Evolutionary conservation across 768 basidiomycete species (phyloP), one percentile per base, ranked within the genome.

Genomic region (Russula vinacea): DNA sequence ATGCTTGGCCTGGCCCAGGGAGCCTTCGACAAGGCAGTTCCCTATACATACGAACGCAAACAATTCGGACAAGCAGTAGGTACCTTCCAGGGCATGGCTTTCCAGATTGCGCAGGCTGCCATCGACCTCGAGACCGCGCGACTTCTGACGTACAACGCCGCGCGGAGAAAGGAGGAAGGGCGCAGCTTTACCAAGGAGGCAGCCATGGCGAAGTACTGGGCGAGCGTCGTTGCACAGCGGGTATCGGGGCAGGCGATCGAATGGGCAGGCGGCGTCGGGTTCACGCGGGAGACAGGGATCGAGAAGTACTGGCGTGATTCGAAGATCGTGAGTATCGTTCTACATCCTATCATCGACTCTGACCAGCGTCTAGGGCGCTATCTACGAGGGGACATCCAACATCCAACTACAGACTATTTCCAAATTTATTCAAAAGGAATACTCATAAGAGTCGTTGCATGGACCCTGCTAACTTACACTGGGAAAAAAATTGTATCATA

Each of bases 1-100:
- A 98, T 98, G 97, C 81, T 99, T 59, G 97, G 97, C 17, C 86
- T 98, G 35, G 97, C 97, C 2, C 94, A 98, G 72, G 97, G 96
- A 26, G 95, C 94, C 2, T 99, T 98, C 73, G 87, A 95, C 77
- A 92, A 95, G 73, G 83, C 91, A 1, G 92, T 98, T n/a, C 88
- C 91, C 0, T 97, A 97, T 75, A 92, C 97, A 1, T 97, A 92
- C 76, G 84, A 94, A 73, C 90, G 97, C 58, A 84, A 84, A 69
- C 97, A 99, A 75, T 99, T 98, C 72, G 94, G 94, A 4, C 91
- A 96, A 73, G 80, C 94, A 9, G 83, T 99, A 37, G 96, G 94
- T 35, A 90, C 86, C 33, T 97, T 96, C 83, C 96, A 98, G 76
- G 92, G 91, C 58, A 94, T 98, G 92, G 85, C 87, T 7, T 91